Conservation (phyloP, 805 yeast genomes). For the Candida oleophila region DNA sequence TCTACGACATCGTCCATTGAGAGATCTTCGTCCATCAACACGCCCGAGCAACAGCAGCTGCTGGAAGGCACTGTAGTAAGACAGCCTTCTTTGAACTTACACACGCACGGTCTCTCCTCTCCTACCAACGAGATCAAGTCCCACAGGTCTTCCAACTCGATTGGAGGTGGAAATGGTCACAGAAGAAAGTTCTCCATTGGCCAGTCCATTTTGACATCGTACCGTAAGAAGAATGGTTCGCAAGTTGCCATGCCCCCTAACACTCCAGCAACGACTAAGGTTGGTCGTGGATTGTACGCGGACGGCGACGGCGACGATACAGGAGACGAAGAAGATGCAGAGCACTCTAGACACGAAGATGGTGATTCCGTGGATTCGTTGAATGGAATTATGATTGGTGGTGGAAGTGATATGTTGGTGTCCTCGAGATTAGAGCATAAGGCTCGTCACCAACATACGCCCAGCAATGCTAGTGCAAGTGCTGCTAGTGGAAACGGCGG, state of each 20-base stretch:
- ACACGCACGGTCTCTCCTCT: constrained; percentile 24
- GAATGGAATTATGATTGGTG: constrained; percentile 47
- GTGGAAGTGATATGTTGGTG: constrained; percentile 59
- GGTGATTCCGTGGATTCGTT: constrained; percentile 64
- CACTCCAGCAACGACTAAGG: constrained; percentile 53
- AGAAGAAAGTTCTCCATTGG: constrained; percentile 67
- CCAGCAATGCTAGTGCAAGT: constrained; percentile 18
- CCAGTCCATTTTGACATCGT: constrained; percentile 47
- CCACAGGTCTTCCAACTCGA: constrained; percentile 39
- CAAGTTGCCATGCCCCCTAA: constrained; percentile 46
- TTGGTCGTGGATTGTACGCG: constrained; percentile 25
- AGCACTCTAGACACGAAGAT: constrained; percentile 30
- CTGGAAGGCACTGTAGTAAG: constrained; percentile 30
- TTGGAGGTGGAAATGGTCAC: constrained; percentile 37
- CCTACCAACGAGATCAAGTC: constrained; percentile 28
- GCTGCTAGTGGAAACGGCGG: constrained; percentile 12
- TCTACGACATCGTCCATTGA: constrained; percentile 32
- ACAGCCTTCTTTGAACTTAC: constrained; percentile 37
- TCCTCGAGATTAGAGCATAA: constrained; percentile 59
- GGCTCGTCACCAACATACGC: constrained; percentile 33
- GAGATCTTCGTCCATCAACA: constrained; percentile 12
- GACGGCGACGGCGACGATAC: constrained; percentile 27
- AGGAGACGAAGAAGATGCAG: constrained; percentile 29
- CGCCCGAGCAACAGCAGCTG: constrained; percentile 33
- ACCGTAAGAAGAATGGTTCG: constrained; percentile 50